phyloP scores from a whole-genome alignment of 1,284 basidiomycete species.

The Acaromyces ingoldii region DNA sequence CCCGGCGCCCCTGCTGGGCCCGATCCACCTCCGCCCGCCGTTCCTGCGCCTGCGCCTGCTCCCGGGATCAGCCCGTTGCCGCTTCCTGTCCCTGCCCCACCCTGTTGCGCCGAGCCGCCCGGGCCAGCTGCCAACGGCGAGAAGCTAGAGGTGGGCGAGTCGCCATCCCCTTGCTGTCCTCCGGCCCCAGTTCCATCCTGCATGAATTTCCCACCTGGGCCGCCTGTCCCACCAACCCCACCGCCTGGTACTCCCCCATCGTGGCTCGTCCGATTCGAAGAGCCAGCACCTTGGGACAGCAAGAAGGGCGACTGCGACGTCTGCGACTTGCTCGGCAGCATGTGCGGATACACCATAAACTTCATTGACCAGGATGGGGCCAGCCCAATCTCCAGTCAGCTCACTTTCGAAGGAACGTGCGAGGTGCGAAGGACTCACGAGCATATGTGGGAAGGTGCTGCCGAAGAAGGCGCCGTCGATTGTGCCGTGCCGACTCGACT shows the following conservation, averaged over 20 bases:
- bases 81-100: conserved; percentile 10
- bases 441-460: conserved; percentile 49
- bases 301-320: conserved; percentile 34
- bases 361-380: too few species aligned
- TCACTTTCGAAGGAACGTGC: conserved; percentile 54
- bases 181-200: neutral
- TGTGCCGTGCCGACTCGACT: conserved; percentile 46
- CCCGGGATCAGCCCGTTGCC: conserved; percentile 9
- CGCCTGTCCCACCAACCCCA: neutral
- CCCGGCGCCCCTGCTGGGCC: conserved; percentile 8
- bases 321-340: conserved; percentile 59
- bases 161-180: conserved; percentile 66
- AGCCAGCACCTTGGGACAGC: conserved; percentile 8
- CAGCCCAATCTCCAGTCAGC: too few species aligned
- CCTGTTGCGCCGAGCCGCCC: conserved; percentile 6
- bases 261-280: too few species aligned
- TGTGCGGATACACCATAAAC: conserved; percentile 64
- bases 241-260: too few species aligned
- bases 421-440: conserved; percentile 55
- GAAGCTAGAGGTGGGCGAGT: conserved; percentile 26
- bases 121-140: conserved; percentile 5
- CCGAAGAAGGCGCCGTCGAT: conserved; percentile 52
- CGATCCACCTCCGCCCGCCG: conserved; percentile 6
- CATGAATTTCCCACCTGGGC: neutral
- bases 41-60: conserved; percentile 8